Evolutionary conservation across 164 flowering plant genomes (phyloP).

Genomic region (Macadamia tetraphylla): DNA sequence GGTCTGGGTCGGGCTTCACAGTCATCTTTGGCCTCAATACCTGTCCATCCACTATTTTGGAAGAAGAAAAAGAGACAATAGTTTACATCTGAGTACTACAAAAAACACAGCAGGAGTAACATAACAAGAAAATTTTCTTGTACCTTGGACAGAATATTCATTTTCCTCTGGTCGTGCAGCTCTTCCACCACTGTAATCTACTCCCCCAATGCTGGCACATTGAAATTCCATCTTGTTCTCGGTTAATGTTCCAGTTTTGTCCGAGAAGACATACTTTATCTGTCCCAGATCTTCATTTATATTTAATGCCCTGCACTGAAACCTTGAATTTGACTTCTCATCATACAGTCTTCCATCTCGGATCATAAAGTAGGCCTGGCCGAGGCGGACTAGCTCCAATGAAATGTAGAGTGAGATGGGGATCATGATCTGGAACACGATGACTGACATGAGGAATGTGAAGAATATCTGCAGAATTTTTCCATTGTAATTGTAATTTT

Average conservation of each 20-base stretch:
- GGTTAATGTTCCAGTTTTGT: constrained; percentile 97
- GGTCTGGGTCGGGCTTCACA: constrained; percentile 61
- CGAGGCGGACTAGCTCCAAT: constrained; percentile 95
- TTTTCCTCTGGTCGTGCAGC: constrained; percentile 20
- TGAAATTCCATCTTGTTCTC: constrained; percentile 99
- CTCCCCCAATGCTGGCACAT: constrained; percentile 82
- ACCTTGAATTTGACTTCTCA: constrained; percentile 61
- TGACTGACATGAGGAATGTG: constrained; percentile 87
- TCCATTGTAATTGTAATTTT: constrained; percentile 63
- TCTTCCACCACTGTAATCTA: constrained; percentile 51
- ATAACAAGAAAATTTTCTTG: not conserved
- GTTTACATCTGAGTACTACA: not conserved
- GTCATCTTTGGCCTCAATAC: constrained; percentile 71
- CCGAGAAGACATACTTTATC: constrained; percentile 86
- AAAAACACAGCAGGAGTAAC: not conserved
- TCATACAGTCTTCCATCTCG: constrained; percentile 58
- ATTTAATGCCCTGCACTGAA: constrained; percentile 93
- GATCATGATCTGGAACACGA: constrained; percentile 95
- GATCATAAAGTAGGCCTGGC: constrained; percentile 97
- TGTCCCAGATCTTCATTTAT: constrained; percentile 98
- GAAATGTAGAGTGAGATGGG: constrained; percentile 97
- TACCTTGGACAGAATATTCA: constrained; percentile 55
- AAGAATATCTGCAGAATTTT: constrained; percentile 72
- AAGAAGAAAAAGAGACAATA: constrained; percentile 4
- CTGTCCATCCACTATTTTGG: constrained; percentile 48